Evolutionary conservation across 2,329 filamentous ascomycete genomes (phyloP), one percentile per base, ranked within the genome.

Genomic region (Fusarium humuli): DNA sequence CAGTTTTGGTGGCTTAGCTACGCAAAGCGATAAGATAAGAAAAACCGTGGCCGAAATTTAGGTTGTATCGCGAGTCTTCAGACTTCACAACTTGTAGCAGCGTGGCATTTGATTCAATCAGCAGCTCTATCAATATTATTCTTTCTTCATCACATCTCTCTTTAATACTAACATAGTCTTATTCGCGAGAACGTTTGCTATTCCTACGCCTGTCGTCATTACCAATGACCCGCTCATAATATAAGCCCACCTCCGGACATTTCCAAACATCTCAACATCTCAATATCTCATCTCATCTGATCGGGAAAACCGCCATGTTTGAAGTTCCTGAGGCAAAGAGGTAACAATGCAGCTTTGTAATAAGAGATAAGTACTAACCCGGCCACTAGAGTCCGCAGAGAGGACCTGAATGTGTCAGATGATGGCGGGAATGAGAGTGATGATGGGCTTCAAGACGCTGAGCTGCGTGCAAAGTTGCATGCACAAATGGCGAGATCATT

Each of bases 321-420:
- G 72, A 75, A 27, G 41, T 77, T 13, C 75, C 75, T 8, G 66
- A 75, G 34, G 78, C 77, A 34, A 80, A 80, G 61, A 77, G 78
- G 78, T 79, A 49, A 53, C 14, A 25, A 41, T 64, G 56, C 32
- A 13, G 25, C n/a, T 16, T 48, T 41, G 3, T 13, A 13, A 42
- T 25, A 30, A 12, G n/a, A 27, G 12, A 16, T 29, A 23, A 29
- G 6, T 57, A 34, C 64, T 74, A 49, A 75, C 30, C 22, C 11
- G 22, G 14, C 23, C 14, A 32, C 11, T 57, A 88, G 88, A 67
- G 84, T 90, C 57, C 84, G 87, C 30, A 83, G 88, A 57, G 82
- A 86, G 68, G 86, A 90, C 41, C 78, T 90, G 22, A 81, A 82
- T 60, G 79, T 76, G 48, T 81, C 81, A 13, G 77, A 77, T 47